Conservation (phyloP, 2,329 filamentous ascomycete genomes). For the Eutypa lata region DNA sequence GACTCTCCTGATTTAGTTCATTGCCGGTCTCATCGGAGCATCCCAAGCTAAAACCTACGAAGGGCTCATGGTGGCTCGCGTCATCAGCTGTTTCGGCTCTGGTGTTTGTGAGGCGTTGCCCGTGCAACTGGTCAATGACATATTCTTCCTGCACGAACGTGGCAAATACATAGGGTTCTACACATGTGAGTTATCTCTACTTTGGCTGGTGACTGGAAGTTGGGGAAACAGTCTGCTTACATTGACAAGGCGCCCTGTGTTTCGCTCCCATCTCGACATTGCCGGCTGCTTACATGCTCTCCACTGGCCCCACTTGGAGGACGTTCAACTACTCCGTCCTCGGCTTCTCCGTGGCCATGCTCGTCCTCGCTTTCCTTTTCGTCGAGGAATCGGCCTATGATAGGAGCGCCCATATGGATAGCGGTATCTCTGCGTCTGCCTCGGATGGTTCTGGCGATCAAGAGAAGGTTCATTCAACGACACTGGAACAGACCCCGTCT, state of each 20-base stretch:
- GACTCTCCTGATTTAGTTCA: constrained; percentile 34
- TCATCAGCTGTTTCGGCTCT: constrained; percentile 38
- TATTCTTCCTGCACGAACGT: constrained; percentile 44
- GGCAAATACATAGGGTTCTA: constrained; percentile 58
- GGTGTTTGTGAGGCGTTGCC: constrained; percentile 44
- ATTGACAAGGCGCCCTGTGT: constrained; percentile 45
- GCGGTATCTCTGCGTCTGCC: constrained; percentile 4
- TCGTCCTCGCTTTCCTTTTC: constrained; percentile 47
- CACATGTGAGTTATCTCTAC: constrained; percentile 35
- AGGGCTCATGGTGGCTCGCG: constrained; percentile 36
- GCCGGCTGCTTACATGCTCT: constrained; percentile 60
- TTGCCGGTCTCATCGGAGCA: constrained; percentile 36
- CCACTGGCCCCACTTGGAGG: constrained; percentile 54
- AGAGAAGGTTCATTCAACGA: constrained; percentile 21
- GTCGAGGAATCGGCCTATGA: constrained; percentile 50
- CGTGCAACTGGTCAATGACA: constrained; percentile 43
- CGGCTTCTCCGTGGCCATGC: constrained; percentile 45
- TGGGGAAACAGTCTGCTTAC: constrained; percentile 2
- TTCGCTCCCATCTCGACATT: constrained; percentile 54
- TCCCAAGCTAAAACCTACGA: constrained; percentile 33
- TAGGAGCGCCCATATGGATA: constrained; percentile 17
- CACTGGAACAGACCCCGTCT: constrained; percentile 12
- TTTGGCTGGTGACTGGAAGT: no score
- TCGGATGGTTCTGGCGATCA: constrained; percentile 11
- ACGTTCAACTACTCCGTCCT: constrained; percentile 61